These are phyloP conservation scores for Fusarium sublunatum DNA, from an alignment of 2,329 filamentous ascomycete genomes.

Conservation along the genomic window DNA sequence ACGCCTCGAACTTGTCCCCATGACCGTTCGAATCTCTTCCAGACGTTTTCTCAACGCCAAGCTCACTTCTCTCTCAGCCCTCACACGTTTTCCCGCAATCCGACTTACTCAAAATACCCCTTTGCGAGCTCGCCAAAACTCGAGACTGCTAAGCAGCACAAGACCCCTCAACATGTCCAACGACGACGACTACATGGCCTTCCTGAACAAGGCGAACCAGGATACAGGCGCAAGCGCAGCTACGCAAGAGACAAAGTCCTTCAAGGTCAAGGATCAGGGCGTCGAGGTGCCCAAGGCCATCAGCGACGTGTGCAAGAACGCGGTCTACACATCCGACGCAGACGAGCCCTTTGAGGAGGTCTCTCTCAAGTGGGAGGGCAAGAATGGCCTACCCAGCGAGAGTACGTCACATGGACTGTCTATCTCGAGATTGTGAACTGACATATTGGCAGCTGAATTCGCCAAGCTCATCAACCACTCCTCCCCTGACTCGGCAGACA, in stretches of 20 bases:
- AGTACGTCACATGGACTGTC: conserved; percentile 57
- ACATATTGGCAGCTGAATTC: conserved; percentile 69
- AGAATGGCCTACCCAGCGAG: conserved; percentile 68
- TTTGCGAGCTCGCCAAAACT: conserved; percentile 6
- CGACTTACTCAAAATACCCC: not conserved
- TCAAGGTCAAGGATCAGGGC: conserved; percentile 65
- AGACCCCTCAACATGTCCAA: conserved; percentile 67
- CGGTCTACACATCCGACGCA: conserved; percentile 81
- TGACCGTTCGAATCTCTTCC: conserved; percentile 31
- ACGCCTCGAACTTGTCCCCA: conserved; percentile 29
- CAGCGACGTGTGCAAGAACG: conserved; percentile 60
- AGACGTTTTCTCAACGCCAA: conserved; percentile 10
- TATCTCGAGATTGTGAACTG: conserved; percentile 1
- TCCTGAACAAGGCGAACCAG: conserved; percentile 87
- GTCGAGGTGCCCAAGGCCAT: conserved; percentile 71
- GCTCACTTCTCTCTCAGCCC: not conserved
- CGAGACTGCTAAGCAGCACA: conserved; percentile 39
- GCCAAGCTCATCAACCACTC: conserved; percentile 72
- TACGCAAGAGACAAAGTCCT: conserved; percentile 47
- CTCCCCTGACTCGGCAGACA: conserved; percentile 62
- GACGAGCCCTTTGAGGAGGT: conserved; percentile 89
- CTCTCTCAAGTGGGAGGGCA: conserved; percentile 68
- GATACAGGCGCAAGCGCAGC: conserved; percentile 62
- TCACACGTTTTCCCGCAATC: not conserved
- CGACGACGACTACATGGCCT: conserved; percentile 85